Evolutionary conservation across 1,284 basidiomycete genomes (phyloP).

Genomic region (Rhodotorula sp.): DNA sequence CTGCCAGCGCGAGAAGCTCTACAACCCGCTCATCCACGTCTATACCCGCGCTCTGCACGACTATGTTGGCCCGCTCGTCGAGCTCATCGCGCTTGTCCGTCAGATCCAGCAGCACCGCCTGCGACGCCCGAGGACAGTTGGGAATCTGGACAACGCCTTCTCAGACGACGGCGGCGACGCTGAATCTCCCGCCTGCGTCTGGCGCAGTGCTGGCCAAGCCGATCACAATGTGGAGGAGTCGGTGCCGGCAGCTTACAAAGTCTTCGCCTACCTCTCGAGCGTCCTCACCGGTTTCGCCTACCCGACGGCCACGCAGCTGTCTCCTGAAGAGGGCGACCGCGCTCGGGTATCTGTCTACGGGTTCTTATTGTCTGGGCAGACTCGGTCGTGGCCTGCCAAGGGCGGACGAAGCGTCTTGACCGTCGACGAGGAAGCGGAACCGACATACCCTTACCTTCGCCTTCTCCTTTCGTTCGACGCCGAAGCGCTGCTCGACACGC

Average conservation of each 20-base stretch:
- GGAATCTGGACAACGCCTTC: constrained; percentile 27
- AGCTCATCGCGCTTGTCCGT: constrained; percentile 75
- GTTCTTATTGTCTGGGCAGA: constrained; percentile 38
- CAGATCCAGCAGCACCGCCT: constrained; percentile 58
- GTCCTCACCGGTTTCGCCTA: constrained; percentile 82
- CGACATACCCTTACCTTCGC: constrained; percentile 76
- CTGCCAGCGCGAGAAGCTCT: constrained; percentile 77
- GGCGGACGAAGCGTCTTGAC: constrained; percentile 49
- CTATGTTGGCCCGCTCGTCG: constrained; percentile 84
- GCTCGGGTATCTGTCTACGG: constrained; percentile 57
- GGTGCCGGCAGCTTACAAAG: constrained; percentile 79
- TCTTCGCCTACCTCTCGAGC: constrained; percentile 87
- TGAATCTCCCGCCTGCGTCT: constrained; percentile 45
- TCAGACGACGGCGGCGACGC: constrained; percentile 41
- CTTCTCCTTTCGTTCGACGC: constrained; percentile 84
- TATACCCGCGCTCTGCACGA: constrained; percentile 85
- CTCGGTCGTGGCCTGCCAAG: constrained; percentile 58
- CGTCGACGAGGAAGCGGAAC: constrained; percentile 43
- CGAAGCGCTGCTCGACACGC: constrained; percentile 87
- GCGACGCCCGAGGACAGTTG: constrained; percentile 48
- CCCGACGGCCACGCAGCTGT: constrained; percentile 61
- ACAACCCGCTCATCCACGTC: constrained; percentile 92
- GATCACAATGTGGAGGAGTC: constrained; percentile 58
- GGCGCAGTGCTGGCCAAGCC: not conserved
- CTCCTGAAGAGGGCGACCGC: constrained; percentile 52